These are phyloP conservation scores for Metschnikowia vanudenii DNA, from an alignment of 805 yeast genomes.

Conservation along the genomic window DNA sequence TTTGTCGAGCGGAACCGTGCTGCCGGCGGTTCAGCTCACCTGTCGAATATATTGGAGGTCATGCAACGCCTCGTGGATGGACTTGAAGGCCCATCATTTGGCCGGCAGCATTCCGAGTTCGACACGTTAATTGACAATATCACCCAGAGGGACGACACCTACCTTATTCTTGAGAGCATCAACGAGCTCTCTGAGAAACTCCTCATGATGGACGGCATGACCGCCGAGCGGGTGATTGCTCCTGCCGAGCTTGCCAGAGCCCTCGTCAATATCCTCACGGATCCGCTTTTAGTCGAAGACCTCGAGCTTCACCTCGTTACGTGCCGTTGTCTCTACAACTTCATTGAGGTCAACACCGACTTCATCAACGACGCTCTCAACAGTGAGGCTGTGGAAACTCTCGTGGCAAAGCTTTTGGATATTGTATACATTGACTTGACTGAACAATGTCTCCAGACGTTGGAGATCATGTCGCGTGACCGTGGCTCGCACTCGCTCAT, in stretches of 20 bases:
- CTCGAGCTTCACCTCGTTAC: constrained; percentile 81
- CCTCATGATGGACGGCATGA: constrained; percentile 63
- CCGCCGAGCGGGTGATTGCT: constrained; percentile 66
- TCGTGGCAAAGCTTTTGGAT: constrained; percentile 66
- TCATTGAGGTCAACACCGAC: constrained; percentile 71
- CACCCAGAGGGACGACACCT: constrained; percentile 53
- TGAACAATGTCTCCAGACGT: constrained; percentile 81
- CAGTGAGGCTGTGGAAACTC: constrained; percentile 62
- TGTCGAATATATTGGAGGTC: constrained; percentile 29
- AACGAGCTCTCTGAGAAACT: constrained; percentile 63
- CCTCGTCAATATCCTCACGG: constrained; percentile 56
- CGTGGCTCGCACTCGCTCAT: constrained; percentile 49
- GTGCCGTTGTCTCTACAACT: constrained; percentile 78
- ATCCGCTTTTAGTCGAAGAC: constrained; percentile 57
- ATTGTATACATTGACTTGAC: constrained; percentile 86
- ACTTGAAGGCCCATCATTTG: constrained; percentile 21
- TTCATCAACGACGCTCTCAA: constrained; percentile 60
- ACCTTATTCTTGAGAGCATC: constrained; percentile 58
- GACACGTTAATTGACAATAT: constrained; percentile 38
- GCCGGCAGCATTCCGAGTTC: constrained; percentile 25
- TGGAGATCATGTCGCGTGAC: constrained; percentile 62
- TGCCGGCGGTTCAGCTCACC: neutral
- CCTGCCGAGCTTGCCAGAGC: constrained; percentile 52
- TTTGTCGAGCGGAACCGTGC: constrained; percentile 11
- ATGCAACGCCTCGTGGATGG: constrained; percentile 36